phyloP scores from a whole-genome alignment of 1,284 basidiomycete genomes.

The Termitomyces sp. region DNA sequence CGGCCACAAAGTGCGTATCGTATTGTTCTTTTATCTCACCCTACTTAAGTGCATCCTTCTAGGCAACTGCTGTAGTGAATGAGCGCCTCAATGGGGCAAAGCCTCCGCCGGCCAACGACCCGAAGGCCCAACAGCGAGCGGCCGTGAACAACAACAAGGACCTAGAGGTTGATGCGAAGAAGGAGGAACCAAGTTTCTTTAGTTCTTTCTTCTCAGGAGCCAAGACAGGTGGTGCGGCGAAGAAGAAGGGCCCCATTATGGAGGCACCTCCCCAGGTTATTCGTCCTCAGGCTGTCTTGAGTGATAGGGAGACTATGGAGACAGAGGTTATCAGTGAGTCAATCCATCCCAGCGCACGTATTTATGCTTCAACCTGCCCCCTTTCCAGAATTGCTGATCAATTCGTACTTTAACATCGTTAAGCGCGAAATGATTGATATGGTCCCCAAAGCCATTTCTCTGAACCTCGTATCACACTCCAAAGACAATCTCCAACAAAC shows the following conservation, averaged over 20 bases:
- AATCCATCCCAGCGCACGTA: conserved; percentile 12
- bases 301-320: conserved; percentile 95
- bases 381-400: conserved; percentile 74
- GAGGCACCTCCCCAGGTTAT: conserved; percentile 89
- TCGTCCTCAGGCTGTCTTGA: conserved; percentile 89
- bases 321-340: conserved; percentile 97
- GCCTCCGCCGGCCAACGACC: conserved; percentile 56
- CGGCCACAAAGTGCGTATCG: conserved; percentile 71
- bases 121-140: conserved; percentile 39
- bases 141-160: conserved; percentile 88
- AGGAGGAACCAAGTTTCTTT: conserved; percentile 92
- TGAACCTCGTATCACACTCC: conserved; percentile 88
- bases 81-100: conserved; percentile 83
- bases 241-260: conserved; percentile 73
- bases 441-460: conserved; percentile 96
- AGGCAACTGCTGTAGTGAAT: conserved; percentile 88
- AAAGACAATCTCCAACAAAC: conserved; percentile 93
- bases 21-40: neutral
- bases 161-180: conserved; percentile 85
- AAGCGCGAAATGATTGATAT: conserved; percentile 99
- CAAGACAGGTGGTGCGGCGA: conserved; percentile 54
- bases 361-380: conserved; percentile 8
- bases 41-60: neutral
- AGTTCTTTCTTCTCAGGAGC: conserved; percentile 84
- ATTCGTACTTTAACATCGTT: conserved; percentile 95